These are phyloP conservation scores for Micractinium sp. DNA, from an alignment of 139 green algal genomes.

Conservation along the genomic window DNA sequence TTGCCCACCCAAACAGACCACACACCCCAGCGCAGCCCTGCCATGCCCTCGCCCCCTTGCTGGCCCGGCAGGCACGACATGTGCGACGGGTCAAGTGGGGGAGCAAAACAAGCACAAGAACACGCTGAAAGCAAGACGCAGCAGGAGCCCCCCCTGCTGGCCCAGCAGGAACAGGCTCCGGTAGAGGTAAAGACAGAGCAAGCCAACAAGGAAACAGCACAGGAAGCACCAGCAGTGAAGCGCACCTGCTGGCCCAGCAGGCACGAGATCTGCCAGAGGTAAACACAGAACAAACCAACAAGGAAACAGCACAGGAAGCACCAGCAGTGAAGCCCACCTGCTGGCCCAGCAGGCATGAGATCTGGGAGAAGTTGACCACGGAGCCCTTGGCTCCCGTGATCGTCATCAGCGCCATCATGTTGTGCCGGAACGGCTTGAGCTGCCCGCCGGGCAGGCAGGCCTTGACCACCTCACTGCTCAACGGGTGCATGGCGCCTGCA, in stretches of 20 bases:
- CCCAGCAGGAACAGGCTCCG: constrained; percentile 80
- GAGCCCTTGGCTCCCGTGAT: constrained; percentile 91
- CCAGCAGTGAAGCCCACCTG: constrained; percentile 54
- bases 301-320: no score
- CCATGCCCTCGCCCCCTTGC: no score
- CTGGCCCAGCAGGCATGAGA: constrained; percentile 94
- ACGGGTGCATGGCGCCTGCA: constrained; percentile 82
- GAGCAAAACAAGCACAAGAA: no score
- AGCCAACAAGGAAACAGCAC: no score
- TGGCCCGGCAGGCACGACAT: no score
- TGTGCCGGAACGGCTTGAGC: constrained; percentile 86
- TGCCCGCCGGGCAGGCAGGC: constrained; percentile 80
- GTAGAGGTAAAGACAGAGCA: no score
- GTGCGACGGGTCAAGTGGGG: no score
- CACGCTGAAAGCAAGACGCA: no score
- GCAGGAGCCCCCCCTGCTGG: constrained; percentile 71
- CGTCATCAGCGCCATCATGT: constrained; percentile 98
- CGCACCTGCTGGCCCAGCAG: constrained; percentile 92
- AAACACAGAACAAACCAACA: no score
- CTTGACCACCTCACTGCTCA: constrained; percentile 87
- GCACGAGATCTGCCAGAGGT: constrained; percentile 40
- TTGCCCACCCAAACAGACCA: no score
- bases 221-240: no score
- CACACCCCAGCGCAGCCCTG: neutral
- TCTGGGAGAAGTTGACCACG: constrained; percentile 96